Evolutionary conservation across 1,139 yeast genomes (phyloP).

Genomic region (Meyerozyma guilliermondii): DNA sequence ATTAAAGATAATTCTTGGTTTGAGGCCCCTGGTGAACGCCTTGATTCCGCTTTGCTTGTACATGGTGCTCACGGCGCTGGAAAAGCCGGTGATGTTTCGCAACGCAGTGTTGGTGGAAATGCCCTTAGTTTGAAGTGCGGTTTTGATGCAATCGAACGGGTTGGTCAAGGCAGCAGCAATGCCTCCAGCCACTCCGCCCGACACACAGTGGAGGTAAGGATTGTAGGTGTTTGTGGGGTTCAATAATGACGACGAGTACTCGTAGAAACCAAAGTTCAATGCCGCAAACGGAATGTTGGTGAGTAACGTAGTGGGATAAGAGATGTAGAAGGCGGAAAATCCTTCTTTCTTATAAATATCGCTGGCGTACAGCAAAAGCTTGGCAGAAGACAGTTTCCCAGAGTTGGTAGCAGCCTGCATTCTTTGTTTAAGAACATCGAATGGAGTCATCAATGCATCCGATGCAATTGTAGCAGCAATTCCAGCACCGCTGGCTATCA

Average conservation of each 20-base stretch:
- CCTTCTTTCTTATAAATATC: constrained; percentile 73
- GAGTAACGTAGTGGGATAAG: constrained; percentile 91
- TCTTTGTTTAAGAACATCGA: constrained; percentile 86
- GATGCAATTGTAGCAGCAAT: constrained; percentile 91
- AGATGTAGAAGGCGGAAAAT: constrained; percentile 74
- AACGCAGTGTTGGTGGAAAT: constrained; percentile 47
- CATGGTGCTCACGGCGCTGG: constrained; percentile 67
- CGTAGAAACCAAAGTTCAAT: constrained; percentile 89
- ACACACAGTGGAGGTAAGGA: constrained; percentile 86
- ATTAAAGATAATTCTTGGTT: constrained; percentile 88
- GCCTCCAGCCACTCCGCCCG: constrained; percentile 97
- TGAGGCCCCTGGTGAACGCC: constrained; percentile 81
- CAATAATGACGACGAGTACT: constrained; percentile 67
- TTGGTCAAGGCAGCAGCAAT: constrained; percentile 94
- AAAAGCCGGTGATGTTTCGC: constrained; percentile 61
- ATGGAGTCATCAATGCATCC: constrained; percentile 97
- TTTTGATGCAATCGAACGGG: constrained; percentile 92
- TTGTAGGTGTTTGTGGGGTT: constrained; percentile 79
- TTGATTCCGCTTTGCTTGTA: constrained; percentile 58
- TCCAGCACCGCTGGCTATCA: constrained; percentile 83
- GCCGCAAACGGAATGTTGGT: constrained; percentile 97
- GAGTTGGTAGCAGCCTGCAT: constrained; percentile 58
- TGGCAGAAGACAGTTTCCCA: constrained; percentile 29
- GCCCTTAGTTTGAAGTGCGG: constrained; percentile 79
- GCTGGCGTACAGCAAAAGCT: constrained; percentile 33